Percentiles rank a stretch among this genome's conserved stretches.
Evolutionary conservation across 306 rosid genomes (phyloP).

Genomic region (Astragalus membranaceus): DNA sequence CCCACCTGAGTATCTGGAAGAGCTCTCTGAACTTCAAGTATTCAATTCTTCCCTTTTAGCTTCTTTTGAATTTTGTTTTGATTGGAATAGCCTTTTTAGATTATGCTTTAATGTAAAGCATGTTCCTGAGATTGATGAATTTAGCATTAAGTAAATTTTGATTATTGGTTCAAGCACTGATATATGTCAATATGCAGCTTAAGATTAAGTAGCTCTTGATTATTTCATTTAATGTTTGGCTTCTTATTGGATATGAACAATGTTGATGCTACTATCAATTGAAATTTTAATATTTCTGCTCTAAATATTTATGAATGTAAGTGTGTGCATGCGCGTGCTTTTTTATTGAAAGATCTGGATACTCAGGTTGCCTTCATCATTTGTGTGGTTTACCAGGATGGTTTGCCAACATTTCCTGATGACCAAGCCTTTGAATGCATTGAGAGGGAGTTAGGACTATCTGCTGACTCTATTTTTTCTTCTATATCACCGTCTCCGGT

Average conservation of each 20-base stretch:
- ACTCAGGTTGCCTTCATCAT: slow-evolving; percentile 12
- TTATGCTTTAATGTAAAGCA: background rate
- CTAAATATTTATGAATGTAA: background rate
- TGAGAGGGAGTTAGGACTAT: slow-evolving; percentile 67
- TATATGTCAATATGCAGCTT: too few relatives aligned
- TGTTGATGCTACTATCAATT: background rate
- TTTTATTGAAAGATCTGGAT: slow-evolving; percentile 1
- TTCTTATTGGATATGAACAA: background rate
- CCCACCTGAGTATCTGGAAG: slow-evolving; percentile 81
- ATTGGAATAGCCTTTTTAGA: background rate
- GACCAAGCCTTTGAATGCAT: slow-evolving; percentile 80
- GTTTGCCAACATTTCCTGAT: slow-evolving; percentile 82
- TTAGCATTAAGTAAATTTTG: background rate
- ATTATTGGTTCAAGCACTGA: background rate
- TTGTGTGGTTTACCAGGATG: slow-evolving; percentile 58
- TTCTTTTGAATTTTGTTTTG: slow-evolving; percentile 7
- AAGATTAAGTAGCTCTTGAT: background rate
- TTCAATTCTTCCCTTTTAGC: slow-evolving; percentile 4
- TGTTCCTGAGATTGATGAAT: background rate
- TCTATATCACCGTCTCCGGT: slow-evolving; percentile 65
- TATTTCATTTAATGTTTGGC: background rate
- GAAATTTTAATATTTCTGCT: slow-evolving; percentile 1
- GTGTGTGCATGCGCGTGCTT: too few relatives aligned
- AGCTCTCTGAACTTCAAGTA: slow-evolving; percentile 88
- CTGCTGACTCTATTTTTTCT: slow-evolving; percentile 71